phyloP scores from a whole-genome alignment of 2,329 filamentous ascomycete species.

The Tolypocladium sp. region DNA sequence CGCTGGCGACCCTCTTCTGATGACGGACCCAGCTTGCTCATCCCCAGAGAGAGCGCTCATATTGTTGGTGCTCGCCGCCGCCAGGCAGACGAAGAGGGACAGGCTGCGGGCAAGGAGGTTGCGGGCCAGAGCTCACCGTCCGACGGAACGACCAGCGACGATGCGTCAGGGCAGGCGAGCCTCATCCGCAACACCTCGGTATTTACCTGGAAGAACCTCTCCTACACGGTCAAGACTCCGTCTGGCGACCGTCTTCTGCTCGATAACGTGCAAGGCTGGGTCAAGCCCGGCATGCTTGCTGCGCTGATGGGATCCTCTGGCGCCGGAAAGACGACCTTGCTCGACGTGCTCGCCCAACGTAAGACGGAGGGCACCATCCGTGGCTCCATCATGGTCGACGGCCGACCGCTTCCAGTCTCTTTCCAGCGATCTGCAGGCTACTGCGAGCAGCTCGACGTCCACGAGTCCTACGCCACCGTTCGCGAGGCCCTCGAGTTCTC shows the following conservation, averaged over 20 bases:
- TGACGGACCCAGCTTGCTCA: conserved; percentile 44
- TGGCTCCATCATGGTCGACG: conserved; percentile 70
- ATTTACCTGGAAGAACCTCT: conserved; percentile 68
- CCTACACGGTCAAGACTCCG: conserved; percentile 57
- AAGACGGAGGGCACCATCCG: conserved; percentile 69
- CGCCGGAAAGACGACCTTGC: conserved; percentile 76
- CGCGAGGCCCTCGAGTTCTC: conserved; percentile 69
- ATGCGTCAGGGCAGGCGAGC: conserved; percentile 10
- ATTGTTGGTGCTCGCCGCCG: conserved; percentile 15
- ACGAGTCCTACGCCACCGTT: conserved; percentile 64
- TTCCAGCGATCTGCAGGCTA: conserved; percentile 77
- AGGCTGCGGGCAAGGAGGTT: conserved; percentile 15
- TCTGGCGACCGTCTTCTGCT: conserved; percentile 58
- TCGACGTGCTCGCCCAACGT: conserved; percentile 73
- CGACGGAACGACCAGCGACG: background rate
- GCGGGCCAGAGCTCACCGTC: background rate
- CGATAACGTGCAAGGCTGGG: conserved; percentile 74
- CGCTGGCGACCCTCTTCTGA: conserved; percentile 46
- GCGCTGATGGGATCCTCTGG: conserved; percentile 76
- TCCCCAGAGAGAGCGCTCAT: conserved; percentile 50
- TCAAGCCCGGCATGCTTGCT: conserved; percentile 69
- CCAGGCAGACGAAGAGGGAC: conserved; percentile 40
- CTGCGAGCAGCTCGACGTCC: conserved; percentile 73
- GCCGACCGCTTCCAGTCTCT: conserved; percentile 57
- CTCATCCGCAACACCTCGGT: conserved; percentile 56